Base-by-base conservation (phyloP, 116 monocot species). In the Posidonia oceanica region DNA sequence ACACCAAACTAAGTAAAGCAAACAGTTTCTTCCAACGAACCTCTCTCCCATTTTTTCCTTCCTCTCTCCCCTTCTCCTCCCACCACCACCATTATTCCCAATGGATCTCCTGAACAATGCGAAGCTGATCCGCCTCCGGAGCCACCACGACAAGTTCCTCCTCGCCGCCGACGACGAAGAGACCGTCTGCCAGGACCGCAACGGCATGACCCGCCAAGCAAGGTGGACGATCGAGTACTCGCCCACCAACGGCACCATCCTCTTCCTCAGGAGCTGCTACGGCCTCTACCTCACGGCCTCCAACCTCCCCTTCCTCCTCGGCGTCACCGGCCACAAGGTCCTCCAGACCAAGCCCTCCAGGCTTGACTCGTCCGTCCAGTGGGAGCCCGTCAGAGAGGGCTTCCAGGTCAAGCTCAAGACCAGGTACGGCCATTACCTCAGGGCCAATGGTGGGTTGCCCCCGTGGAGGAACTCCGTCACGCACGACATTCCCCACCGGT, bases 401-500 rank as follows among this genome's bases (percentile, higher is more conserved):
- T 65, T 78, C 68, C 81, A 74, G 64, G 74, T 87, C 63, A 80
- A 79, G 70, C 79, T 94, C 69, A 79, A 77, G 70, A 83, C 94
- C 5, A 78, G 87, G 58, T 90, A 90, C 75, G 94, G 90, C 36
- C 74, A 87, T 22, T 94, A 52, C 72, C 77, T 94, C 69, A 79
- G 94, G 13, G 94, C 85, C 48, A 94, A 94, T 67, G 79, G 80
- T 8, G 89, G 89, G 5, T 72, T 86, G 17, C 93, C 93, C 2
- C 93, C 93, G 0, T 90, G 87, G 87, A 71, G 94, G 44, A 94
- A 90, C 76, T 87, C 90, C 41, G 78, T 94, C 59, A 94, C 94
- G 3, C 94, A 94, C 41, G 90, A 94, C 74, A 74, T 87, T 44
- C 90, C 90, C 29, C 84, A 84, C 42, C 74, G 94, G 39, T 76